Base-by-base conservation (phyloP, 805 yeast genomes). In the Candida verbasci region DNA sequence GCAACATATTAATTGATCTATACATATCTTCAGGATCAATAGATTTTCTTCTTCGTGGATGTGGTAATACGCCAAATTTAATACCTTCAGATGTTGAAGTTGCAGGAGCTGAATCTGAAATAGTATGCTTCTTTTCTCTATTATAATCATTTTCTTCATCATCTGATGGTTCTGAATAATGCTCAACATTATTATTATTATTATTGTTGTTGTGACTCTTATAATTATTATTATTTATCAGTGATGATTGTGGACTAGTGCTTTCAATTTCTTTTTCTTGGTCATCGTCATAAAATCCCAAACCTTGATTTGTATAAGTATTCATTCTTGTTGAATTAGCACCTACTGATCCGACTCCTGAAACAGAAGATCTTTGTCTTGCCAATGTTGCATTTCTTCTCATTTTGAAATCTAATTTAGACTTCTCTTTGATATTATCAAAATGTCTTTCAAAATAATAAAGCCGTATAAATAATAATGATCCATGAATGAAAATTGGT, bases 381-480 rank as follows among this genome's bases (percentile, higher is more conserved):
- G 83, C 79, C 35, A 82, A 52, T 2, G 93, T 83, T 7, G 82
- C 80, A 0, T 88, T 78, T 42, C 96, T 70, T 50, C 98, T 76
- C 83, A 88, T 79, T 52, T 78, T 76, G 56, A 80, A 83, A 55
- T 89, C 84, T 41, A 76, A 55, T 51, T 83, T 85, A n/a, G 97
- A 86, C 36, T 73, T 72, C 41, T 70, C 76, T 43, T 82, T 82
- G 55, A 93, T 89, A 46, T 82, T 78, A 53, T 86, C 91, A 58
- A 93, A 87, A 48, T 82, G 74, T 45, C 86, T 75, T 55, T 88
- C 95, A 59, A 86, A 93, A 86, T 95, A 85, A 55, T 85, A 86
- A 31, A 93, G 65, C 34, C 98, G 72, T 8, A 89, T 65, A 43
- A 86, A 77, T 7, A 87, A 80, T 24, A 93, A 64, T 1, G 76